A percentile compares a stretch with the other conserved stretches of the same genome.
Conservation (phyloP, 1,284 basidiomycete species). For the Gomphus bonarii region DNA sequence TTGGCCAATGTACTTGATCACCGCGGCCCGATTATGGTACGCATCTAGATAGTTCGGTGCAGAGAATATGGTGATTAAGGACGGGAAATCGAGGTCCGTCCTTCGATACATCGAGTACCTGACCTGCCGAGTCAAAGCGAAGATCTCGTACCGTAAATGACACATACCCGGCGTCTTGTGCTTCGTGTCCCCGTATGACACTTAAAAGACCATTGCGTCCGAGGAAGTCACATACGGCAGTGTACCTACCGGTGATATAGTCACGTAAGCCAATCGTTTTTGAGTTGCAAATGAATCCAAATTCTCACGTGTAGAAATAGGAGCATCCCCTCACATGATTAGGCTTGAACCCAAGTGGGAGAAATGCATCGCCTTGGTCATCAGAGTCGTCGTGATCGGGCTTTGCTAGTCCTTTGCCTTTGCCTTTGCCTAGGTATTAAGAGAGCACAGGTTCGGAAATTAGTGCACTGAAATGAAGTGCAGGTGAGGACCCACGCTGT, state of each 20-base stretch:
- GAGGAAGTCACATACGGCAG: slow-evolving; percentile 89
- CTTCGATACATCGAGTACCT: slow-evolving; percentile 93
- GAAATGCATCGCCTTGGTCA: slow-evolving; percentile 17
- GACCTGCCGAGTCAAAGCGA: slow-evolving; percentile 6
- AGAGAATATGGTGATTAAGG: slow-evolving; percentile 94
- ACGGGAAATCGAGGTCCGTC: slow-evolving; percentile 85
- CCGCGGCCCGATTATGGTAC: slow-evolving; percentile 92
- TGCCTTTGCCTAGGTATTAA: slow-evolving; percentile 40
- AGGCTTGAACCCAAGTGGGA: slow-evolving; percentile 51
- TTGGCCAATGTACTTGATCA: slow-evolving; percentile 97
- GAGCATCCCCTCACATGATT: slow-evolving; percentile 92
- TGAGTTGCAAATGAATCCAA: neutral
- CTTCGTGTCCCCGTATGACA: slow-evolving; percentile 95
- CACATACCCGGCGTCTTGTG: slow-evolving; percentile 86
- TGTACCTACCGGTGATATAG: slow-evolving; percentile 47
- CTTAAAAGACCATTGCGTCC: slow-evolving; percentile 88
- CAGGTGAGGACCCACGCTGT: neutral
- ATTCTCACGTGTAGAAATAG: slow-evolving; percentile 83
- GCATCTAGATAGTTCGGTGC: slow-evolving; percentile 96
- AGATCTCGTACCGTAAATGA: neutral
- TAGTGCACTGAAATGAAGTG: slow-evolving; percentile 14
- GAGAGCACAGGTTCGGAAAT: neutral
- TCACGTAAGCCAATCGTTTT: neutral
- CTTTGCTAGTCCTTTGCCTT: slow-evolving; percentile 32
- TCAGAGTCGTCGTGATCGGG: slow-evolving; percentile 17